These are phyloP conservation scores for Madurella fahalii DNA, from an alignment of 2,329 filamentous ascomycete species.

Conservation along the genomic window DNA sequence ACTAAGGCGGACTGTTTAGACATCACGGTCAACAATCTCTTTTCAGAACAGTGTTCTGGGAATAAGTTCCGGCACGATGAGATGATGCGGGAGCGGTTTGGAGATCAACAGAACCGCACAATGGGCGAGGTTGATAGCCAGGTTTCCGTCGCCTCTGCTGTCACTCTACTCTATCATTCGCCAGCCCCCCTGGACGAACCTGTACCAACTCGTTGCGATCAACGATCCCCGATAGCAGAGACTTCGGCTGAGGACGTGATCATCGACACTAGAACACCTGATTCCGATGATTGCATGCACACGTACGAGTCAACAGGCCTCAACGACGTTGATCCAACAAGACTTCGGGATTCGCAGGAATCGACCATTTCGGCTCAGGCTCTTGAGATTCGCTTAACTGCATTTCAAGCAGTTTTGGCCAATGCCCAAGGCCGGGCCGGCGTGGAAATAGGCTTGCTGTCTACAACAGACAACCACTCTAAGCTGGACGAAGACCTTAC, in stretches of 20 bases:
- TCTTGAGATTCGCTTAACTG: constrained; percentile 29
- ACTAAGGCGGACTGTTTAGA: constrained; percentile 25
- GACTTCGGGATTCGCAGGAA: constrained; percentile 30
- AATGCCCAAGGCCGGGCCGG: constrained; percentile 24
- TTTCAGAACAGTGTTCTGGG: constrained; percentile 64
- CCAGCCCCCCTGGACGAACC: not conserved
- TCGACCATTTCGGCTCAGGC: constrained; percentile 29
- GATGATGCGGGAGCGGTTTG: constrained; percentile 45
- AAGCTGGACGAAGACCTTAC: constrained; percentile 33
- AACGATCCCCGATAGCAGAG: not conserved
- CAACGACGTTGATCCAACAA: constrained; percentile 19
- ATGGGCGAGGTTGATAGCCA: constrained; percentile 14
- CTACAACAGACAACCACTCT: constrained; percentile 39
- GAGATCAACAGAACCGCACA: not conserved
- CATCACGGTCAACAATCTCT: constrained; percentile 63
- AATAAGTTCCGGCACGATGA: constrained; percentile 61
- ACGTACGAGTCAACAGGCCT: not conserved
- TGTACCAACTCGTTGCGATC: not conserved
- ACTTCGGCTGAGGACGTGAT: not conserved
- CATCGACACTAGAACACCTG: not conserved
- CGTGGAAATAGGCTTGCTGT: constrained; percentile 33
- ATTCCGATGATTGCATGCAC: not conserved
- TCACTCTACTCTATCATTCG: constrained; percentile 13
- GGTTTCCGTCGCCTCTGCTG: constrained; percentile 11
- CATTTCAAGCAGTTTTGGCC: constrained; percentile 29